phyloP scores from a whole-genome alignment of 768 basidiomycete species.

The Pleurotus citrinopileatus region DNA sequence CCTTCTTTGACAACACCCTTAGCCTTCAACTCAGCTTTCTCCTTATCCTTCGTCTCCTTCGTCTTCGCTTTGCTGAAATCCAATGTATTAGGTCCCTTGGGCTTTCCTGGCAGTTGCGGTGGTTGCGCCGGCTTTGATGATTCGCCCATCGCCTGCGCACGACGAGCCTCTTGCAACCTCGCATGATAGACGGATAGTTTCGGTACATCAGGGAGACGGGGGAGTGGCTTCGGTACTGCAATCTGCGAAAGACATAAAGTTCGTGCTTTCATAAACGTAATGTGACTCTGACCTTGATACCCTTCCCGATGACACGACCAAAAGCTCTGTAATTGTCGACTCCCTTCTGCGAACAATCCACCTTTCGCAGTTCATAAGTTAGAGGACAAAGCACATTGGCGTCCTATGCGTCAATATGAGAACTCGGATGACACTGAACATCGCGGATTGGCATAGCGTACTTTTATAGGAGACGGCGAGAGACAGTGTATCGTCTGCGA shows the following conservation, averaged over 20 bases:
- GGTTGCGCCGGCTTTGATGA: neutral
- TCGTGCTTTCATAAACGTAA: neutral
- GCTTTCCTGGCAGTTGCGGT: conserved; percentile 41
- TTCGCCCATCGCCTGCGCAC: neutral
- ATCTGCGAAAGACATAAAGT: neutral
- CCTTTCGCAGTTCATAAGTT: conserved; percentile 34
- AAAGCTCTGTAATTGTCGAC: conserved; percentile 34
- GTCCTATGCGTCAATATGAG: conserved; percentile 31
- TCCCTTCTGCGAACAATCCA: conserved; percentile 39
- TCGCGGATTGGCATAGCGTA: conserved; percentile 36
- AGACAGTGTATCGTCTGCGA: conserved; percentile 70
- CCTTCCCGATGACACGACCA: conserved; percentile 45
- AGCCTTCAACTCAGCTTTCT: conserved; percentile 18
- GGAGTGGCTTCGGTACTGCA: conserved; percentile 1
- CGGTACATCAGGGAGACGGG: conserved; percentile 7
- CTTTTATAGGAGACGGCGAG: conserved; percentile 60
- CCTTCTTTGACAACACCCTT: neutral
- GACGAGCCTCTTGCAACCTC: conserved; percentile 25
- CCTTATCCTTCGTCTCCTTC: conserved; percentile 32
- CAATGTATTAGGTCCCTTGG: too few species aligned
- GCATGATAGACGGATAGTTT: conserved; percentile 37
- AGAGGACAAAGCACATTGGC: conserved; percentile 39
- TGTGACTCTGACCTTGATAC: conserved; percentile 45
- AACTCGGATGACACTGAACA: conserved; percentile 8
- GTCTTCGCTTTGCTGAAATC: conserved; percentile 61